These are phyloP conservation scores for Coprinellus micaceus DNA, from an alignment of 768 basidiomycete genomes.

Conservation along the genomic window DNA sequence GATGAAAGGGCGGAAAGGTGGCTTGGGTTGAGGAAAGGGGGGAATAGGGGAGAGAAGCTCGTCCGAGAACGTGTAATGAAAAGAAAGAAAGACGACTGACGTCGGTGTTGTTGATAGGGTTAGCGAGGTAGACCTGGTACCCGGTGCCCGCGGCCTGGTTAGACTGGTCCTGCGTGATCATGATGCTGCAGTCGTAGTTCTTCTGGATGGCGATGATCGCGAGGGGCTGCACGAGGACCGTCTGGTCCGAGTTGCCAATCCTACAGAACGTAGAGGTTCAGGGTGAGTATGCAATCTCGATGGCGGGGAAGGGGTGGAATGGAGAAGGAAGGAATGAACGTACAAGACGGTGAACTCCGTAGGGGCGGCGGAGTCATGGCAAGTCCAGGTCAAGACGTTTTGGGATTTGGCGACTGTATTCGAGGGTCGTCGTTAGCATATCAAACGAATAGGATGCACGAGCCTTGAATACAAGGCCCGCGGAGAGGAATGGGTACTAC, in stretches of 20 bases:
- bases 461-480: background rate
- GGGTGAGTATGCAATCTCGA: too few species aligned
- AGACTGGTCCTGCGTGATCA: constrained; percentile 45
- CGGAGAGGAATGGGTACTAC: constrained; percentile 20
- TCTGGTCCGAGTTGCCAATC: constrained; percentile 39
- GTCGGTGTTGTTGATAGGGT: constrained; percentile 46
- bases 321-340: constrained; percentile 22
- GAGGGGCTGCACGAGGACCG: constrained; percentile 36
- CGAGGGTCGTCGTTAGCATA: background rate
- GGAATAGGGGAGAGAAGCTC: too few species aligned
- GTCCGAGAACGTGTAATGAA: too few species aligned
- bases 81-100: constrained; percentile 46
- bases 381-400: constrained; percentile 63
- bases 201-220: constrained; percentile 49
- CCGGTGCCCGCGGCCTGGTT: constrained; percentile 37
- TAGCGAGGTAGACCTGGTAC: constrained; percentile 50
- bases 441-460: too few species aligned
- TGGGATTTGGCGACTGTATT: constrained; percentile 47
- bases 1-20: too few species aligned
- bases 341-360: constrained; percentile 51
- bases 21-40: too few species aligned
- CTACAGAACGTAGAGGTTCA: constrained; percentile 26
- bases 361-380: constrained; percentile 33
- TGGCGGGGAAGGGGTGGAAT: constrained; percentile 7
- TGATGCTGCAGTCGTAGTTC: constrained; percentile 58